Conservation (phyloP, 768 basidiomycete species). For the Trametes sanguinea region DNA sequence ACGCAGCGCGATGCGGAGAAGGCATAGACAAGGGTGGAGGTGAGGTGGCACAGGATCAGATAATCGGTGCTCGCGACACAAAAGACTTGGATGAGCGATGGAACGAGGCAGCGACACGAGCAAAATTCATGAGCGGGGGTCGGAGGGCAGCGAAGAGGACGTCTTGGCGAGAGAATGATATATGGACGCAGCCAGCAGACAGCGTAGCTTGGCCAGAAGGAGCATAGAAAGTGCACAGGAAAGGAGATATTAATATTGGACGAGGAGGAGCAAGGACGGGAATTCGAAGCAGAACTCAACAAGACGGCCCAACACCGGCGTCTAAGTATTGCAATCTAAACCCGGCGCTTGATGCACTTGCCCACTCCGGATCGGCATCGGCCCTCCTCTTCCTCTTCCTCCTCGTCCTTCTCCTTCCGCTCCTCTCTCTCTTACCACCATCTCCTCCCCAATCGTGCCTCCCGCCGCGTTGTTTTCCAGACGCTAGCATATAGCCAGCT, state of each 20-base stretch:
- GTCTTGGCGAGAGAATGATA: not conserved
- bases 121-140: not conserved
- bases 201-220: not conserved
- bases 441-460: not conserved
- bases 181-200: too few species aligned
- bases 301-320: conserved; percentile 3
- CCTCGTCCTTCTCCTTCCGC: not conserved
- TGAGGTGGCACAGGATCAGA: not conserved
- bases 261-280: not conserved
- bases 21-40: not conserved
- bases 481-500: not conserved
- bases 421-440: conserved; percentile 14
- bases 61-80: not conserved
- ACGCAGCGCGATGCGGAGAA: not conserved
- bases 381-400: not conserved
- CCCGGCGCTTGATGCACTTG: conserved; percentile 1
- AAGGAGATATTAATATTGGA: conserved; percentile 4
- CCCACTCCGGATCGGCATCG: conserved; percentile 5
- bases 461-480: not conserved
- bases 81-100: not conserved
- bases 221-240: not conserved
- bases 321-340: conserved; percentile 1
- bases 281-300: not conserved
- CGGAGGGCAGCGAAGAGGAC: not conserved
- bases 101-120: too few species aligned